These are phyloP conservation scores for Xerocomellus intermedius DNA, from an alignment of 768 basidiomycete genomes.

Conservation along the genomic window DNA sequence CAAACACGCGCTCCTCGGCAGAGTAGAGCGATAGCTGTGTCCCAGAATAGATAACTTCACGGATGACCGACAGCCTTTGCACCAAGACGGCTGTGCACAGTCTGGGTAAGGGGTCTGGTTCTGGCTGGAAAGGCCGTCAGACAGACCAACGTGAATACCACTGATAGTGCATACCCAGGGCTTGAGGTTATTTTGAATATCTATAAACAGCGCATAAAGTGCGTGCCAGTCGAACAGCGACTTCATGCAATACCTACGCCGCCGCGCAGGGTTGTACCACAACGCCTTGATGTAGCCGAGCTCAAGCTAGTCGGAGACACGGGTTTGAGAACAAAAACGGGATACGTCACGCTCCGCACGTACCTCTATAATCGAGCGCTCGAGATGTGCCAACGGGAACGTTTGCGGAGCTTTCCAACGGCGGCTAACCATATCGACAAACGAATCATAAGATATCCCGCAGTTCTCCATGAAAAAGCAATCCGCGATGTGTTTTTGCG, in stretches of 20 bases:
- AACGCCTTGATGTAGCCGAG: conserved; percentile 55
- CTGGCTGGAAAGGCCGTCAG: conserved; percentile 17
- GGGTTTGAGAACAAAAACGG: neutral
- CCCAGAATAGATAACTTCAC: conserved; percentile 71
- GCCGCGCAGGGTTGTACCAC: conserved; percentile 69
- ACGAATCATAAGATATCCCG: conserved; percentile 50
- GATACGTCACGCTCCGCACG: neutral
- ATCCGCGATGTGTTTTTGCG: conserved; percentile 55
- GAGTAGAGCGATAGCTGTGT: conserved; percentile 76
- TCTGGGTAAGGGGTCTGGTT: conserved; percentile 28
- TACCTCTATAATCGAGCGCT: conserved; percentile 40
- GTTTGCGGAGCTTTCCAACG: conserved; percentile 39
- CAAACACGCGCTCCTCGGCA: conserved; percentile 63
- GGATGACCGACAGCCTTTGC: conserved; percentile 59
- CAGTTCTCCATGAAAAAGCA: conserved; percentile 64
- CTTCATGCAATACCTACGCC: conserved; percentile 64
- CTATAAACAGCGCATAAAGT: conserved; percentile 48
- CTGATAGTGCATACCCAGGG: conserved; percentile 13
- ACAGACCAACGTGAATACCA: neutral
- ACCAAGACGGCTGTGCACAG: conserved; percentile 40
- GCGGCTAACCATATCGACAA: conserved; percentile 38
- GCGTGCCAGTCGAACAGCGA: conserved; percentile 64
- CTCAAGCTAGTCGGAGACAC: conserved; percentile 44
- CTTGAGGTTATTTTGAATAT: conserved; percentile 18
- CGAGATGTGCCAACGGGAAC: conserved; percentile 41